These are phyloP conservation scores for Gentiana macrophylla DNA, from an alignment of 257 asterid genomes.

Conservation along the genomic window DNA sequence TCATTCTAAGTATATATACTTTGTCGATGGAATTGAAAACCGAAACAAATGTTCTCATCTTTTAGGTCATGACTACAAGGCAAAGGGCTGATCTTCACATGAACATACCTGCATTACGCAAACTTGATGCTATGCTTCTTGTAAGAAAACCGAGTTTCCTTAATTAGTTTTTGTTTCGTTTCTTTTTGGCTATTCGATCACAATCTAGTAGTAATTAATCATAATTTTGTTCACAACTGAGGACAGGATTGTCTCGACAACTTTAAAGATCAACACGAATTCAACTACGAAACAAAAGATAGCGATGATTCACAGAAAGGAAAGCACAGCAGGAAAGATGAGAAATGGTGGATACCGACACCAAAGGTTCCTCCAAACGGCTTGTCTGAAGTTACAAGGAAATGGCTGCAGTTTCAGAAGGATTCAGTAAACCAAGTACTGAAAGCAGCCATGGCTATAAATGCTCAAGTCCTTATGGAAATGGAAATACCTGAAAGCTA, in stretches of 20 bases:
- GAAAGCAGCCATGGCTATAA: slow-evolving; percentile 91
- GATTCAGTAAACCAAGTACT: slow-evolving; percentile 78
- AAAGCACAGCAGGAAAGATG: slow-evolving; percentile 23
- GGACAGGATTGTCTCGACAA: slow-evolving; percentile 81
- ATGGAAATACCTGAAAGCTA: slow-evolving; percentile 80
- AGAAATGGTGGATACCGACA: slow-evolving; percentile 94
- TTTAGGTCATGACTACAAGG: slow-evolving; percentile 69
- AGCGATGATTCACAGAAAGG: slow-evolving; percentile 32
- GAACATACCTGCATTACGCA: slow-evolving; percentile 79
- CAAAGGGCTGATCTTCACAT: slow-evolving; percentile 66
- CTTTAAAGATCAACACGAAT: slow-evolving; percentile 65
- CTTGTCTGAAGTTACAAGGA: slow-evolving; percentile 50
- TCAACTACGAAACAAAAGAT: slow-evolving; percentile 38
- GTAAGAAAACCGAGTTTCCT: slow-evolving; percentile 30
- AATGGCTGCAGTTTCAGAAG: slow-evolving; percentile 72
- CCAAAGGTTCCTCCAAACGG: slow-evolving; percentile 75
- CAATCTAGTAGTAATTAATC: too few relatives aligned
- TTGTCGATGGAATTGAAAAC: too few relatives aligned
- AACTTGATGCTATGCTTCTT: slow-evolving; percentile 73
- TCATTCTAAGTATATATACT: neutral
- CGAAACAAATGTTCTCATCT: neutral
- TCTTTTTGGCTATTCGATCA: neutral
- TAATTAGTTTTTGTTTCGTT: neutral
- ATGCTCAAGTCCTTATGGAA: slow-evolving; percentile 62
- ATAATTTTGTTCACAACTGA: neutral